phyloP scores from a whole-genome alignment of 2,329 filamentous ascomycete genomes.

The Didymellaceae sp. region DNA sequence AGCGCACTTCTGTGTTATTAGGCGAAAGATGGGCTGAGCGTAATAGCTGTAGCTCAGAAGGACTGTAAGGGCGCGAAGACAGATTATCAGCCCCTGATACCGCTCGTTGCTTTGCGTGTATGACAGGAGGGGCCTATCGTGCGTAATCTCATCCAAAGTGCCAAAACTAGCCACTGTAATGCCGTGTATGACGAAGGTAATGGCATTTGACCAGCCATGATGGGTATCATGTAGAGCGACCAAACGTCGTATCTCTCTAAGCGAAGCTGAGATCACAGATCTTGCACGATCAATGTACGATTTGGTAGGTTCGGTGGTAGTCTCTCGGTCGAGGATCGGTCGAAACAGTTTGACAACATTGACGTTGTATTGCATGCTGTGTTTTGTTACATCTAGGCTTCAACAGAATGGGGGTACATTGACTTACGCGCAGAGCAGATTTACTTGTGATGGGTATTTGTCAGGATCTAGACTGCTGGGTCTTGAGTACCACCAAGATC shows the following conservation, averaged over 20 bases:
- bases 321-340: constrained; percentile 25
- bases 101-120: constrained; percentile 23
- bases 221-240: constrained; percentile 33
- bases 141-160: constrained; percentile 35
- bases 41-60: constrained; percentile 37
- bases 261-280: constrained; percentile 21
- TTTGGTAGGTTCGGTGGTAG: constrained; percentile 16
- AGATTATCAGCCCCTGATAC: constrained; percentile 37
- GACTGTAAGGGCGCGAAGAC: constrained; percentile 32
- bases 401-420: background rate
- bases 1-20: constrained; percentile 38
- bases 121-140: constrained; percentile 6
- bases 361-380: constrained; percentile 37
- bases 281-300: constrained; percentile 28
- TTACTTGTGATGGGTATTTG: constrained; percentile 29
- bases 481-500: constrained; percentile 33
- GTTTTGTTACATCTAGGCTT: constrained; percentile 9
- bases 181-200: constrained; percentile 35
- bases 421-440: constrained; percentile 38
- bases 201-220: constrained; percentile 35
- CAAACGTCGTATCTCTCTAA: constrained; percentile 33
- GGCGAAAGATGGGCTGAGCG: constrained; percentile 38
- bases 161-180: constrained; percentile 35
- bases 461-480: constrained; percentile 26
- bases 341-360: constrained; percentile 35